These are phyloP conservation scores for Glomus cerebriforme DNA, from an alignment of 192 early-diverging fungal species.

Conservation along the genomic window DNA sequence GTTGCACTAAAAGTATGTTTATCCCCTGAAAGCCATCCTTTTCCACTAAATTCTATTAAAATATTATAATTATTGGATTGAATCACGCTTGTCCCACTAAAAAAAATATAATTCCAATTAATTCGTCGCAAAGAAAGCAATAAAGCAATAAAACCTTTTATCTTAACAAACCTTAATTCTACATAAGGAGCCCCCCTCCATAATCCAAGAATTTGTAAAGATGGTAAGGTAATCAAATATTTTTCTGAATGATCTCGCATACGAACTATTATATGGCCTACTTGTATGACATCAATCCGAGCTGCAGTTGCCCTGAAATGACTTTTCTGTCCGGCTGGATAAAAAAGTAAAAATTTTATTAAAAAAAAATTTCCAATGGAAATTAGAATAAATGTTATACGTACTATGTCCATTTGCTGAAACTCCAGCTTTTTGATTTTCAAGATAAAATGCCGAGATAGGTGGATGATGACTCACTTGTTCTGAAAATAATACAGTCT, in stretches of 20 bases:
- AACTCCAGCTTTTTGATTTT: slow-evolving; percentile 62
- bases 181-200: slow-evolving; percentile 52
- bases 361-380: neutral
- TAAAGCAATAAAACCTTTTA: neutral
- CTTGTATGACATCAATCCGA: slow-evolving; percentile 68
- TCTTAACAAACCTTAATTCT: slow-evolving; percentile 42
- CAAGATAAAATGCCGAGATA: slow-evolving; percentile 66
- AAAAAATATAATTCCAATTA: neutral
- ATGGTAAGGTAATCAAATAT: slow-evolving; percentile 74
- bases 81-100: slow-evolving; percentile 60
- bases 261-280: slow-evolving; percentile 71
- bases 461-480: slow-evolving; percentile 78
- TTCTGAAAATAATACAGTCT: slow-evolving; percentile 61
- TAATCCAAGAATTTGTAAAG: slow-evolving; percentile 75
- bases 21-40: slow-evolving; percentile 79
- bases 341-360: neutral
- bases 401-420: slow-evolving; percentile 62
- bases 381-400: slow-evolving; percentile 18
- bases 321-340: slow-evolving; percentile 65
- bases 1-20: slow-evolving; percentile 75
- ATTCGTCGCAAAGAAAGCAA: neutral
- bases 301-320: slow-evolving; percentile 74
- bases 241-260: slow-evolving; percentile 62
- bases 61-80: slow-evolving; percentile 63
- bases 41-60: slow-evolving; percentile 71